These are phyloP conservation scores for Ophioceras dolichostomum DNA, from an alignment of 2,329 filamentous ascomycete genomes.

Conservation along the genomic window DNA sequence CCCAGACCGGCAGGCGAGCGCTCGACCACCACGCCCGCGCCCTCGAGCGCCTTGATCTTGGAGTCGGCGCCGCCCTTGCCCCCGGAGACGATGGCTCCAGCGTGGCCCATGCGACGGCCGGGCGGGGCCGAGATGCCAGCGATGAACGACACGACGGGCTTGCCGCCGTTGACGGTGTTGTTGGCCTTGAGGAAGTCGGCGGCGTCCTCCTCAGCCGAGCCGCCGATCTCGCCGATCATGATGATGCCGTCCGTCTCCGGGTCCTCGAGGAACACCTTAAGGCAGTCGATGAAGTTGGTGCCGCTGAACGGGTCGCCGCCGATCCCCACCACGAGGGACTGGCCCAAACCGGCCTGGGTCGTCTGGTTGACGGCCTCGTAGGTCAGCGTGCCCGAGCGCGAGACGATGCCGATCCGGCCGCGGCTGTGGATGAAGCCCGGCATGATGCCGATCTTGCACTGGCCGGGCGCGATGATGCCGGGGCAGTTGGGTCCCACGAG, in stretches of 20 bases:
- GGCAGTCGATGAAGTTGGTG: constrained; percentile 99
- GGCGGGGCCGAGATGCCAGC: constrained; percentile 96
- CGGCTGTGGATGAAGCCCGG: constrained; percentile 99
- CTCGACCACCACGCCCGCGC: constrained; percentile 91
- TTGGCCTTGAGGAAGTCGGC: constrained; percentile 88
- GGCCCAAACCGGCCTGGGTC: constrained; percentile 88
- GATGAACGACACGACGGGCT: constrained; percentile 97
- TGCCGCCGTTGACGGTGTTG: constrained; percentile 74
- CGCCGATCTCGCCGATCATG: constrained; percentile 99
- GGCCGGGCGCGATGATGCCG: constrained; percentile 85
- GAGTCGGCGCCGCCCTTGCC: constrained; percentile 97
- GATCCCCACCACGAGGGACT: constrained; percentile 96
- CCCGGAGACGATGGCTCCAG: constrained; percentile 92
- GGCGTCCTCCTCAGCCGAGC: constrained; percentile 93
- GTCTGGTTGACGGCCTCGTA: constrained; percentile 99
- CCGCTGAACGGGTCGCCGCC: constrained; percentile 97
- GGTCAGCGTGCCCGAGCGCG: constrained; percentile 92
- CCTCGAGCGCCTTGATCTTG: constrained; percentile 92
- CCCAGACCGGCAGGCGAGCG: constrained; percentile 83
- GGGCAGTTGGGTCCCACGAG: constrained; percentile 97
- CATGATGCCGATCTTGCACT: constrained; percentile 99
- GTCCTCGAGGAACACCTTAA: constrained; percentile 93
- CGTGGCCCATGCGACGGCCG: constrained; percentile 96
- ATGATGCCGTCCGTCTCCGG: constrained; percentile 97
- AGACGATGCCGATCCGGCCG: constrained; percentile 96